phyloP scores from a whole-genome alignment of 2,329 filamentous ascomycete genomes.

The Aspergillus sp. region DNA sequence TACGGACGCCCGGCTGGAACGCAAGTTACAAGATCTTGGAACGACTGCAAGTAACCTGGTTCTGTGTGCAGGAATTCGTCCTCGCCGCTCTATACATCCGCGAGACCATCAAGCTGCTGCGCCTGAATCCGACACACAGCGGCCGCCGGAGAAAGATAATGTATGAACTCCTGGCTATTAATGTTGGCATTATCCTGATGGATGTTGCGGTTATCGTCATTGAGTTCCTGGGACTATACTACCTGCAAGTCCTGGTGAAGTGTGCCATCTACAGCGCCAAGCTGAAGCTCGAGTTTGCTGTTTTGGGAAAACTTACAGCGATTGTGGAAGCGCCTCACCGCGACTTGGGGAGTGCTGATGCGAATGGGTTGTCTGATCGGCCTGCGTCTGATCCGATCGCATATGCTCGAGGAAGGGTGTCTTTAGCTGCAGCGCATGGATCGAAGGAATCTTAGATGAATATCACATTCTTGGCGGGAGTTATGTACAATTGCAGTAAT shows the following conservation, averaged over 20 bases:
- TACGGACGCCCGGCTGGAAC: too few species aligned
- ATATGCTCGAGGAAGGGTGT: too few species aligned
- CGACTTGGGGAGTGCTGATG: too few species aligned
- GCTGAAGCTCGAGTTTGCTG: neutral
- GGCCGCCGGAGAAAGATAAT: neutral
- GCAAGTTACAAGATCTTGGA: too few species aligned
- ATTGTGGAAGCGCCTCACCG: too few species aligned
- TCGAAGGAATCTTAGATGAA: too few species aligned
- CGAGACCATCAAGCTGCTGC: neutral
- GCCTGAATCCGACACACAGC: neutral
- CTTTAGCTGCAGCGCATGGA: too few species aligned
- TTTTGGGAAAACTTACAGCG: neutral
- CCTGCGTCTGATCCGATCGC: too few species aligned
- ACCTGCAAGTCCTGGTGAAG: neutral
- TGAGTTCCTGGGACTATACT: neutral
- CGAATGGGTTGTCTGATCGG: too few species aligned
- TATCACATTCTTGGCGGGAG: too few species aligned
- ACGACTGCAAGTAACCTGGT: slow-evolving; percentile 29
- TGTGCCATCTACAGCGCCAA: neutral
- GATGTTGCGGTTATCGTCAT: neutral
- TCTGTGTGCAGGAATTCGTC: slow-evolving; percentile 13
- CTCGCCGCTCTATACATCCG: neutral
- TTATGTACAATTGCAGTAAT: too few species aligned
- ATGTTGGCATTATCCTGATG: neutral
- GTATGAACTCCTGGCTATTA: neutral